Conservation (phyloP, 2,329 filamentous ascomycete species). For the Onygenales sp. region DNA sequence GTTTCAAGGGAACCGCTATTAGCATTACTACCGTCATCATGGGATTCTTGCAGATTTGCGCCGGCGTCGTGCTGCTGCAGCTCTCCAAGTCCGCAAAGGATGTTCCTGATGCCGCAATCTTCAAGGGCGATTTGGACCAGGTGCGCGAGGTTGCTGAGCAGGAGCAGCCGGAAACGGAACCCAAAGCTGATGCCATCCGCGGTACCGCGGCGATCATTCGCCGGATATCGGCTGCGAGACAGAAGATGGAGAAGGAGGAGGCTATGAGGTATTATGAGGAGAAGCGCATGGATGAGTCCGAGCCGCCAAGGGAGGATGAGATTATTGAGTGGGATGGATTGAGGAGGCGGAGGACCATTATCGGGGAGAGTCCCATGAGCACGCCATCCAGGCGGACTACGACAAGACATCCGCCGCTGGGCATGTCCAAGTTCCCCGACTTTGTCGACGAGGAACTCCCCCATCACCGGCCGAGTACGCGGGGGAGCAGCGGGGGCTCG, state of each 20-base stretch:
- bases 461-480: constrained; percentile 21
- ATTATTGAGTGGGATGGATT: constrained; percentile 87
- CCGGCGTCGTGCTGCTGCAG: constrained; percentile 83
- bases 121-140: constrained; percentile 87
- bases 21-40: constrained; percentile 83
- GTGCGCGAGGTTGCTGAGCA: constrained; percentile 91
- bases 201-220: constrained; percentile 82
- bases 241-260: constrained; percentile 72
- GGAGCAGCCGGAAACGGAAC: constrained; percentile 91
- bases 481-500: constrained; percentile 20
- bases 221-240: constrained; percentile 64
- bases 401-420: constrained; percentile 63
- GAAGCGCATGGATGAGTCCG: constrained; percentile 58
- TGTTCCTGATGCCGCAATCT: constrained; percentile 85
- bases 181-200: constrained; percentile 91
- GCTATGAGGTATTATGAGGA: constrained; percentile 70
- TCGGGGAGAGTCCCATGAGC: constrained; percentile 35
- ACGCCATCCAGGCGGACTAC: constrained; percentile 29
- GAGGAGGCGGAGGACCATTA: constrained; percentile 57
- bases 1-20: constrained; percentile 76
- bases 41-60: constrained; percentile 88
- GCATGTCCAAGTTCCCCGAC: constrained; percentile 75
- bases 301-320: constrained; percentile 69
- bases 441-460: constrained; percentile 51
- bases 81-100: constrained; percentile 98